These are phyloP conservation scores for Phanerodontia chrysosporium DNA, from an alignment of 768 basidiomycete genomes.

Conservation along the genomic window DNA sequence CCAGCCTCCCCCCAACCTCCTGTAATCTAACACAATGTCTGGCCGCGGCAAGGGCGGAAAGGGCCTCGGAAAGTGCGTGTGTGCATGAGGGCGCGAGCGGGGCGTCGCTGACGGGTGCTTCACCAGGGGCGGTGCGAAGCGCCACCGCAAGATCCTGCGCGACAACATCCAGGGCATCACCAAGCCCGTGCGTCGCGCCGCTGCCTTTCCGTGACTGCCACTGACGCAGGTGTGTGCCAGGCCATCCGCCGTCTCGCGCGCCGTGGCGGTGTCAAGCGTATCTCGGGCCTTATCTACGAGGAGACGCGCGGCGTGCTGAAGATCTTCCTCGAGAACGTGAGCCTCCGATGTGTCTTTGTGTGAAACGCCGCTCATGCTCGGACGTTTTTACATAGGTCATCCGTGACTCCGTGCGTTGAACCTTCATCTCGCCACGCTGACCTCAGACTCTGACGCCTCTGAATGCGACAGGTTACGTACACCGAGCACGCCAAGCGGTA, in stretches of 20 bases:
- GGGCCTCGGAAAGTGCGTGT: conserved; percentile 89
- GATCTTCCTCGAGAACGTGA: conserved; percentile 85
- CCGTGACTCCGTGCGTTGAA: conserved; percentile 47
- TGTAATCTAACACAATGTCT: conserved; percentile 72
- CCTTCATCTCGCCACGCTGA: too few relatives aligned
- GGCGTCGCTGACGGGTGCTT: too few relatives aligned
- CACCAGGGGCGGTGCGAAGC: conserved; percentile 75
- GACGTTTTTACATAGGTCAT: conserved; percentile 36
- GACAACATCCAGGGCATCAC: conserved; percentile 82
- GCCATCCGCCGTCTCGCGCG: conserved; percentile 91
- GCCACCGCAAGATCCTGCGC: conserved; percentile 94
- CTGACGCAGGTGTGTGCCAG: too few relatives aligned
- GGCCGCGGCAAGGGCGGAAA: conserved; percentile 97
- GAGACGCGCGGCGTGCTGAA: conserved; percentile 95
- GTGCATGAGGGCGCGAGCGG: too few relatives aligned
- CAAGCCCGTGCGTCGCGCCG: conserved; percentile 72
- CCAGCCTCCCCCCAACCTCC: conserved; percentile 9
- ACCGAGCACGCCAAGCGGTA: conserved; percentile 57
- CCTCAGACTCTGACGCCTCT: neutral
- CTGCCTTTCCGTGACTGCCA: too few relatives aligned
- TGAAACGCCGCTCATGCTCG: neutral
- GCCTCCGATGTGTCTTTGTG: conserved; percentile 20
- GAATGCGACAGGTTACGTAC: conserved; percentile 37
- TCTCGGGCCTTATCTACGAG: conserved; percentile 90
- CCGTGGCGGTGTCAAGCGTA: conserved; percentile 98